phyloP scores from a whole-genome alignment of 345 rosid species.

The Litchi chinensis region DNA sequence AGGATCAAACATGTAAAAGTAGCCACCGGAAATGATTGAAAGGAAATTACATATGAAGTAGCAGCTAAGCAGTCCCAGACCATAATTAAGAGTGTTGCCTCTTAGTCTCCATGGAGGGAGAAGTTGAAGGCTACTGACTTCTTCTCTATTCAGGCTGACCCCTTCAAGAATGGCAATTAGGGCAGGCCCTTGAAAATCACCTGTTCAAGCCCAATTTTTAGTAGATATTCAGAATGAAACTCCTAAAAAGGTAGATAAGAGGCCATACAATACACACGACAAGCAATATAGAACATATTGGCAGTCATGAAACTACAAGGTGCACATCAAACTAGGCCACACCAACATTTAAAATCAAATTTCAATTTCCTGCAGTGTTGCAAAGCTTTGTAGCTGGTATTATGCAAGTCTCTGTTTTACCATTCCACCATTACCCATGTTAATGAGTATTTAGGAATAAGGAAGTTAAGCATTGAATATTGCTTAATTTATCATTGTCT shows the following conservation, averaged over 20 bases:
- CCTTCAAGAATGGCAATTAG: conserved; percentile 87
- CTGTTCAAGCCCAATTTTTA: conserved; percentile 39
- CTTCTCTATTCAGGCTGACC: conserved; percentile 81
- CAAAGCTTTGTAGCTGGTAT: conserved; percentile 8
- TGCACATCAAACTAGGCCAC: neutral
- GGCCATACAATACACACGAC: neutral
- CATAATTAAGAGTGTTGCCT: conserved; percentile 82
- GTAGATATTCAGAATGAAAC: conserved; percentile 20
- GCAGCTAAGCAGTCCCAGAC: conserved; percentile 88
- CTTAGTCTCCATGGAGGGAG: conserved; percentile 92
- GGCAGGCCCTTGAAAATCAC: conserved; percentile 97
- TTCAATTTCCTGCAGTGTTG: neutral
- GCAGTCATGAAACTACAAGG: conserved; percentile 2
- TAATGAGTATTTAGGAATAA: neutral
- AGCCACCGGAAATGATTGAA: conserved; percentile 81
- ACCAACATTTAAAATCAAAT: neutral
- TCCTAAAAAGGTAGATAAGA: neutral
- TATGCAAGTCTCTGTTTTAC: conserved; percentile 8
- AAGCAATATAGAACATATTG: neutral
- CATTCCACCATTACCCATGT: conserved; percentile 1
- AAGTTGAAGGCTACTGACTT: conserved; percentile 88
- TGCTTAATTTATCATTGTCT: neutral
- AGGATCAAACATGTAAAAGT: conserved; percentile 94
- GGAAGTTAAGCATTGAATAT: neutral
- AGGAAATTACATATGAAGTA: conserved; percentile 76